Conservation (phyloP, 208 protist genomes). For the Phytomonas sp. region DNA sequence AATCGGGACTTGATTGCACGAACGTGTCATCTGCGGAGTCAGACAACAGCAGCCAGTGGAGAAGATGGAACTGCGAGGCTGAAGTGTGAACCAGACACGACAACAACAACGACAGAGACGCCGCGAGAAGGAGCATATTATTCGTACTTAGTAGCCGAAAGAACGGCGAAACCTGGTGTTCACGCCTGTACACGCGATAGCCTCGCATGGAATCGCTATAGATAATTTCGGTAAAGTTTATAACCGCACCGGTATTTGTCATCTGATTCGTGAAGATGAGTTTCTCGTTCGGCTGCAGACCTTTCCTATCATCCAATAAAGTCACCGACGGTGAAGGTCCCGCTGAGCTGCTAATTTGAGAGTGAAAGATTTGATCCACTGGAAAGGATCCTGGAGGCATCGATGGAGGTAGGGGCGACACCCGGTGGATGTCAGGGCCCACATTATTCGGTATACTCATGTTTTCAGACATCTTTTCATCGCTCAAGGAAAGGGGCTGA, state of each 20-base stretch:
- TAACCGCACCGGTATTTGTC: constrained; percentile 47
- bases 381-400: not conserved
- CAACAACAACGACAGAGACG: constrained; percentile 5
- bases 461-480: not conserved
- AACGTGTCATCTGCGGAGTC: not conserved
- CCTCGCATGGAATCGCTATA: constrained; percentile 70
- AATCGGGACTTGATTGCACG: not conserved
- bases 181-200: constrained; percentile 51
- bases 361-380: not conserved
- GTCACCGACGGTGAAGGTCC: not conserved
- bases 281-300: constrained; percentile 4
- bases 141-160: constrained; percentile 33
- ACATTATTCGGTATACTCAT: not conserved
- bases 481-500: not conserved
- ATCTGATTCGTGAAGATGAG: constrained; percentile 32
- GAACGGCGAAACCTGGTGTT: constrained; percentile 9
- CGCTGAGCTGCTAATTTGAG: not conserved
- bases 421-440: not conserved
- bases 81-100: not conserved
- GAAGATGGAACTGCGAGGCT: not conserved
- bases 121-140: constrained; percentile 32
- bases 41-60: not conserved
- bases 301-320: constrained; percentile 6
- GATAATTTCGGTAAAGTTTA: constrained; percentile 51
- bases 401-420: not conserved